Conservation (phyloP, 257 asterid genomes). For the Prunella vulgaris region DNA sequence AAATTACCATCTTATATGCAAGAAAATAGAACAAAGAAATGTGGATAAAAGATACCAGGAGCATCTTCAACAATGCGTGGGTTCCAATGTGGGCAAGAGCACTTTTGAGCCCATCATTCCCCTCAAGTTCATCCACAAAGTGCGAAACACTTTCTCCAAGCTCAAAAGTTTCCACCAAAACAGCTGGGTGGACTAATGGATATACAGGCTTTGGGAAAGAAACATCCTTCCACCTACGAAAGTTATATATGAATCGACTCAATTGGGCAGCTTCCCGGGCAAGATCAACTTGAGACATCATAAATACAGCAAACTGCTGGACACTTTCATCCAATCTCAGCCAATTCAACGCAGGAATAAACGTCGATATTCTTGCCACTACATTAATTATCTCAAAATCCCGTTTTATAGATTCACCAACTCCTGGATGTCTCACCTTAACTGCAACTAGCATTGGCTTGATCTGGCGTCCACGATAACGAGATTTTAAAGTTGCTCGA, state of each 20-base stretch:
- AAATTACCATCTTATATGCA: neutral
- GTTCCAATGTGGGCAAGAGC: constrained; percentile 90
- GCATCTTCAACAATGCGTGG: constrained; percentile 86
- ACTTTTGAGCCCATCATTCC: constrained; percentile 62
- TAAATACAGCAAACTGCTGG: constrained; percentile 78
- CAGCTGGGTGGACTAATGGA: constrained; percentile 93
- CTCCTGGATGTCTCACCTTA: constrained; percentile 92
- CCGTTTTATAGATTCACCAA: constrained; percentile 74
- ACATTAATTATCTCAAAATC: constrained; percentile 75
- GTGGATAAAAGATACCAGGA: constrained; percentile 45
- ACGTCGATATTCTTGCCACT: constrained; percentile 56
- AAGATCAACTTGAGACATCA: constrained; percentile 92
- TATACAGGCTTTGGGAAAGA: constrained; percentile 90
- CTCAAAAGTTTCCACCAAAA: constrained; percentile 89
- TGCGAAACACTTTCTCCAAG: constrained; percentile 75
- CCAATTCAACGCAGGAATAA: constrained; percentile 73
- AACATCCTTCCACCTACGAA: constrained; percentile 78
- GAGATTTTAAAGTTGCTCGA: constrained; percentile 60
- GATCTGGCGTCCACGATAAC: constrained; percentile 48
- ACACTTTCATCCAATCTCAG: constrained; percentile 86
- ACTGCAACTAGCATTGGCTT: constrained; percentile 78
- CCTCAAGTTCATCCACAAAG: constrained; percentile 67
- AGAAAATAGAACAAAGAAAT: neutral
- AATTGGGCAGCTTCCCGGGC: constrained; percentile 91
- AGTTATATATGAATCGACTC: constrained; percentile 85